Base-by-base conservation (phyloP, 495 filamentous ascomycete species). In the Talaromyces proteolyticus region DNA sequence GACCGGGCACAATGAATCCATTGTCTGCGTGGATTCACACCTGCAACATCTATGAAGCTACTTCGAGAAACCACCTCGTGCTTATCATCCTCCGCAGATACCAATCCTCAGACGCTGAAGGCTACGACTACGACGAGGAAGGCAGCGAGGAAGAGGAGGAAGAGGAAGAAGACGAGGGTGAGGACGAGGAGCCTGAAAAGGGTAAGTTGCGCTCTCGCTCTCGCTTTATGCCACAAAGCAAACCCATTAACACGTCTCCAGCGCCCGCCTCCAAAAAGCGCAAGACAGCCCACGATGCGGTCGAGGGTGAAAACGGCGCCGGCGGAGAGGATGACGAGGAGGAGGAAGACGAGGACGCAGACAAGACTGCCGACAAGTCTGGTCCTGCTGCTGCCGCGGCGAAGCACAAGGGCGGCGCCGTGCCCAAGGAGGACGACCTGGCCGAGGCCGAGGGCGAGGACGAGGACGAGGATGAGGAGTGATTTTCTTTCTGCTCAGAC, bases 41-140 rank as follows among this genome's bases (percentile, higher is more conserved):
- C n/a, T n/a, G n/a, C n/a, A n/a, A n/a, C n/a, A n/a, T n/a, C n/a
- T n/a, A n/a, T n/a, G n/a, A n/a, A n/a, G n/a, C n/a, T n/a, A n/a
- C n/a, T n/a, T n/a, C n/a, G n/a, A n/a, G n/a, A n/a, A n/a, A n/a
- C n/a, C 19, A 16, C 25, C 8, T 12, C 19, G 6, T 21, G 16
- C 11, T 54, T 14, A 29, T 47, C 54, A 52, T 42, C 19, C 17
- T 29, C 4, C 12, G 17, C 49, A 76, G 72, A 56, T 74, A 78
- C 54, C 70, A 80, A 57, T 64, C 66, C 57, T 79, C 81, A 29
- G 76, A 80, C 7, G 70, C 78, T 37, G 75, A 72, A 11, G 77
- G 70, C 18, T 61, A 69, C 36, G 68, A 71, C 18, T 73, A 72
- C 23, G 63, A 73, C 7, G 58, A 54, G 47, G 34, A 43, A 37